phyloP scores from a whole-genome alignment of 2,329 filamentous ascomycete genomes.

The Drechmeria coniospora region DNA sequence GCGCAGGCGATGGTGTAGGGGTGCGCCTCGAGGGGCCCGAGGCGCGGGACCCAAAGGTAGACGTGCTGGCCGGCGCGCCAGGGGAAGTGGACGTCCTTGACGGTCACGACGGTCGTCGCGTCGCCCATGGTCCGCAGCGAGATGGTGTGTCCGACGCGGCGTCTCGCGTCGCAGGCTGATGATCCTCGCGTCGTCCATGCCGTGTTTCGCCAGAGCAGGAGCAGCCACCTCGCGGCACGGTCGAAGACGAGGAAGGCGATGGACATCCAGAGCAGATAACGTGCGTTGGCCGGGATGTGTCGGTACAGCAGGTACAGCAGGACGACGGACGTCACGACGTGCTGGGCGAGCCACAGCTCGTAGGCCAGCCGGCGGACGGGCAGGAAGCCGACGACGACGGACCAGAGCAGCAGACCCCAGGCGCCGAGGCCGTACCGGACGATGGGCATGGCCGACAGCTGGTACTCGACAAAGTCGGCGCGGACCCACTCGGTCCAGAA shows the following conservation, averaged over 20 bases:
- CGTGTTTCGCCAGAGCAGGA: conserved; percentile 38
- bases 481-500: conserved; percentile 50
- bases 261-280: conserved; percentile 50
- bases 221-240: conserved; percentile 32
- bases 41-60: conserved; percentile 42
- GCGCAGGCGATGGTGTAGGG: conserved; percentile 48
- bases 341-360: conserved; percentile 55
- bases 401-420: conserved; percentile 52
- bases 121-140: conserved; percentile 31
- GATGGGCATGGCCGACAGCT: conserved; percentile 46
- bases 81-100: conserved; percentile 42
- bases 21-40: conserved; percentile 40
- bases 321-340: conserved; percentile 43
- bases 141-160: conserved; percentile 36
- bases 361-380: conserved; percentile 52
- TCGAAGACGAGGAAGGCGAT: conserved; percentile 48
- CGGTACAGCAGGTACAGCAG: conserved; percentile 48
- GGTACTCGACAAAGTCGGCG: conserved; percentile 40
- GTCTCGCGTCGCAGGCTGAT: conserved; percentile 29
- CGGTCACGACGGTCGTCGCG: conserved; percentile 39
- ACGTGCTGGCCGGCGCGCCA: conserved; percentile 47
- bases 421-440: conserved; percentile 52
- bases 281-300: conserved; percentile 44
- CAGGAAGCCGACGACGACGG: conserved; percentile 43
- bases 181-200: conserved; percentile 22